Conservation (phyloP, 495 filamentous ascomycete species). For the Amorphotheca resinae region DNA sequence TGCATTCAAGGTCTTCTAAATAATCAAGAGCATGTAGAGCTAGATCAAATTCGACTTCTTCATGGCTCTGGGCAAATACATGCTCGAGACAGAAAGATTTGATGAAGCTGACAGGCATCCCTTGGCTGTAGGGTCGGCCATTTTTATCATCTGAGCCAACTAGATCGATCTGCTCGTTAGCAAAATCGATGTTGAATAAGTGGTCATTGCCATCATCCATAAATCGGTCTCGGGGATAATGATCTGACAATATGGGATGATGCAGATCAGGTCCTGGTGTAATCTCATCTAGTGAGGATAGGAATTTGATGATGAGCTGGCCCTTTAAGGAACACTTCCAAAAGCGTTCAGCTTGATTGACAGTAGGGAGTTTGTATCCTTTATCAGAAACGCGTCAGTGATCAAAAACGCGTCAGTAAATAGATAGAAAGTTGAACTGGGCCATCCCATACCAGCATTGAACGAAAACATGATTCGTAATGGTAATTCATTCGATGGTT, state of each 20-base stretch:
- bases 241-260: neutral
- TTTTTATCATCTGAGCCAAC: neutral
- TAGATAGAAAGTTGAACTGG: no score
- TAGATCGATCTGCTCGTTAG: neutral
- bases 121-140: neutral
- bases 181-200: conserved; percentile 2
- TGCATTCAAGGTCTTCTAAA: conserved; percentile 13
- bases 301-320: conserved; percentile 9
- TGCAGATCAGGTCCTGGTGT: neutral
- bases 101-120: conserved; percentile 4
- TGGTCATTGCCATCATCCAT: conserved; percentile 13
- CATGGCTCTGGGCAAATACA: conserved; percentile 3
- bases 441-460: conserved; percentile 12
- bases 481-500: conserved; percentile 4
- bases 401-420: neutral
- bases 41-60: conserved; percentile 10
- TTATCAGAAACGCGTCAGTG: neutral
- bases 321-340: conserved; percentile 11
- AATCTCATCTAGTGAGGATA: conserved; percentile 5
- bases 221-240: conserved; percentile 6
- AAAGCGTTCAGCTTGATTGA: conserved; percentile 7
- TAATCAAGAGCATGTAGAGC: conserved; percentile 13
- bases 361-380: conserved; percentile 11
- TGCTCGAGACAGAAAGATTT: neutral
- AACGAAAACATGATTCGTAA: conserved; percentile 17